Conservation (phyloP, 139 green algal genomes). For the Auxenochlorella protothecoides region DNA sequence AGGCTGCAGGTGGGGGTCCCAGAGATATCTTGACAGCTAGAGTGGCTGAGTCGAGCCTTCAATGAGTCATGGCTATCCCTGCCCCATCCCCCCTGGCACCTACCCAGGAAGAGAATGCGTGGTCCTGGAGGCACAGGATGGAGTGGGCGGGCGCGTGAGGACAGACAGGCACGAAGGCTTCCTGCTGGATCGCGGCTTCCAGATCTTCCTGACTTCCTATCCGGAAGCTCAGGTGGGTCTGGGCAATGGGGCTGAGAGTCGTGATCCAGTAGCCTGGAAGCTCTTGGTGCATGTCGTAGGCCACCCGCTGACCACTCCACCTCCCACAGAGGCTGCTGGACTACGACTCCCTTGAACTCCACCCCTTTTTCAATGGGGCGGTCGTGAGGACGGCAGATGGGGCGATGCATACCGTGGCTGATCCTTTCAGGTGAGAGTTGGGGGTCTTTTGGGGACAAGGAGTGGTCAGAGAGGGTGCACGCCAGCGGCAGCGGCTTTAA, state of each 20-base stretch:
- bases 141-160: constrained; percentile 77
- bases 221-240: constrained; percentile 18
- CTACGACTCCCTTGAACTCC: constrained; percentile 71
- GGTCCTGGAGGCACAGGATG: constrained; percentile 80
- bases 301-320: background rate
- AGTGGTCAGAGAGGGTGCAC: background rate
- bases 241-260: background rate
- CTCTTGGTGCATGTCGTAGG: background rate
- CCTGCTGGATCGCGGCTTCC: constrained; percentile 91
- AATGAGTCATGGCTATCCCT: background rate
- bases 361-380: constrained; percentile 87
- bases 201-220: constrained; percentile 92
- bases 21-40: background rate
- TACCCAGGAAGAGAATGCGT: background rate
- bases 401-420: constrained; percentile 48
- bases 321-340: constrained; percentile 50
- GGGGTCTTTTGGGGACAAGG: no score
- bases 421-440: constrained; percentile 33
- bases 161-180: constrained; percentile 91
- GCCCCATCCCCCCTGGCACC: constrained; percentile 5
- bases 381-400: constrained; percentile 47
- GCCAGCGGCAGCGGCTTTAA: no score
- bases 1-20: constrained; percentile 19
- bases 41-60: background rate
- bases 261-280: background rate